Base-by-base conservation (phyloP, 768 basidiomycete species). In the Steccherinum ochraceum region DNA sequence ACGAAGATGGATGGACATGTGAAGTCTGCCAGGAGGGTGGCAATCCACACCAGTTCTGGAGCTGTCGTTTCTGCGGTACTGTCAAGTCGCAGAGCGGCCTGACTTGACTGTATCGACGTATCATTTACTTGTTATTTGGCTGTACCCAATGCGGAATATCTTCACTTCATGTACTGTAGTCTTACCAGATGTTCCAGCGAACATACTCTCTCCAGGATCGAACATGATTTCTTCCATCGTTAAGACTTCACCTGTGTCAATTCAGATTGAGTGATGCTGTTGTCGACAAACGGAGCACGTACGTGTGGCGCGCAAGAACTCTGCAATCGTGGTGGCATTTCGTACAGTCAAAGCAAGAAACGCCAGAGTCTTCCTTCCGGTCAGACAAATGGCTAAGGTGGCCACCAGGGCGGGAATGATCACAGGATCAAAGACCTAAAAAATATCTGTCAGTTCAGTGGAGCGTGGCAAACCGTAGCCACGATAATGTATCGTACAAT, bases 21-120 rank as follows among this genome's bases (percentile, higher is more conserved):
- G 63, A 70, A 11, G 67, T 71, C 19, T 93, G 89, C 55, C 80
- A 81, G 20, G 79, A 85, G 62, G 64, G 61, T 26, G 80, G 76
- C 21, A 84, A 82, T 64, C 74, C 77, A 2, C 76, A 78, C 54
- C 74, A 81, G 19, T 76, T 81, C 53, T 93, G 86, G 89, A 83
- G 81, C 45, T 93, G 92, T 69, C 66, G 67, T 13, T 76, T 73
- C 49, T 93, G 90, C 62, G 89, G 89, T 13, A 68, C 71, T 18
- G 73, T 91, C 47, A 90, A 89, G 64, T 64, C 58, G 12, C 20
- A 50, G 25, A 53, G 52, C 27, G 25, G 23, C 42, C 40, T 42
- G 45, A 46, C 16, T 43, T n/a, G 26, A 30, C 4, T 20, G 16
- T 45, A 13, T 24, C n/a, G 21, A 45, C 16, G 18, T 45, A 13